These are phyloP conservation scores for Huntiella bhutanensis DNA, from an alignment of 2,329 filamentous ascomycete species.

Conservation along the genomic window DNA sequence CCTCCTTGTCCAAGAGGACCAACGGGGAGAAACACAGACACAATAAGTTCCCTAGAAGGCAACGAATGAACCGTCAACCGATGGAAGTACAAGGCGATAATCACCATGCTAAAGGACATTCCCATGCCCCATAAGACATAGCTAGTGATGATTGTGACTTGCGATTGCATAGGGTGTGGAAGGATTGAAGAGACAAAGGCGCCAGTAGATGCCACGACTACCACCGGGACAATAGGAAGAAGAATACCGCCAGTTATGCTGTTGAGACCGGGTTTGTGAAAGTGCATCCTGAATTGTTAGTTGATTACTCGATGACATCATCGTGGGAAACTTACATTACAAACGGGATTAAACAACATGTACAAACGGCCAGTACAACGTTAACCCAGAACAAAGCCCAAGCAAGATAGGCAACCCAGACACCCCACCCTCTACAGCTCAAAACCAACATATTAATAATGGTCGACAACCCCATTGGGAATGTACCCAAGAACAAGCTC, in stretches of 20 bases:
- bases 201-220: conserved; percentile 46
- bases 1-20: conserved; percentile 51
- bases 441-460: conserved; percentile 47
- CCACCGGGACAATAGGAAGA: conserved; percentile 45
- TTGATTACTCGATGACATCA: neutral
- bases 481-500: conserved; percentile 47
- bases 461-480: conserved; percentile 51
- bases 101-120: conserved; percentile 35
- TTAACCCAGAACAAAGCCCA: conserved; percentile 43
- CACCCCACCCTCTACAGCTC: conserved; percentile 43
- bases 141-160: conserved; percentile 42
- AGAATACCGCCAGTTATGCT: conserved; percentile 46
- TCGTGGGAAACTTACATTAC: conserved; percentile 27
- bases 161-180: conserved; percentile 31
- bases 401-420: conserved; percentile 33
- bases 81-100: conserved; percentile 51
- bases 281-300: conserved; percentile 18
- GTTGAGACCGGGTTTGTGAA: conserved; percentile 27
- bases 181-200: conserved; percentile 44
- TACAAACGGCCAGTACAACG: conserved; percentile 29
- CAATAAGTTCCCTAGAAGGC: conserved; percentile 46
- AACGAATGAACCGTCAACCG: conserved; percentile 47
- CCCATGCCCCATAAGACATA: conserved; percentile 54
- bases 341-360: conserved; percentile 36
- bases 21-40: conserved; percentile 47